These are phyloP conservation scores for Verticillium zaregamsianum DNA, from an alignment of 2,329 filamentous ascomycete species.

Conservation along the genomic window DNA sequence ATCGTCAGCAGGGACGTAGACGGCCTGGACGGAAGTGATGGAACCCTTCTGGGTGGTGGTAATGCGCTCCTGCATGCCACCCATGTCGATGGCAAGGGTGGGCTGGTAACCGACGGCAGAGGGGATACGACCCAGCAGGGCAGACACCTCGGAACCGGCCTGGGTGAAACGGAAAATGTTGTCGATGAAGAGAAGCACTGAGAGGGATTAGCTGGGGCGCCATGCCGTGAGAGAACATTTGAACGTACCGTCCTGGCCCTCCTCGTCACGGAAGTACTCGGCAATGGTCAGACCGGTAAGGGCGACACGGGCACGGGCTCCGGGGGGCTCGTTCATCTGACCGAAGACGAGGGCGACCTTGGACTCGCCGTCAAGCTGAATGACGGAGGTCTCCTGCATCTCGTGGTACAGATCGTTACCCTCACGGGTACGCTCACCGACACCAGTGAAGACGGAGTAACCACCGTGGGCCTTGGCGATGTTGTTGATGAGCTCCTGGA, in stretches of 20 bases:
- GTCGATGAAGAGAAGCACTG: slow-evolving; percentile 98
- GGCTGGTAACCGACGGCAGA: slow-evolving; percentile 99
- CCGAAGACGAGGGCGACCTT: slow-evolving; percentile 99
- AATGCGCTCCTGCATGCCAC: slow-evolving; percentile 99
- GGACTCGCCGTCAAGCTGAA: slow-evolving; percentile 97
- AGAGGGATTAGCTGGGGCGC: slow-evolving; percentile 18
- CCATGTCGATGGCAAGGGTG: slow-evolving; percentile 97
- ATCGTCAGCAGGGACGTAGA: slow-evolving; percentile 99
- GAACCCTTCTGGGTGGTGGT: slow-evolving; percentile 99
- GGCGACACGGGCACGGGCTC: slow-evolving; percentile 99
- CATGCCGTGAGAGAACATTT: not conserved
- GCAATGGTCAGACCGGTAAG: slow-evolving; percentile 81
- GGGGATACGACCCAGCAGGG: slow-evolving; percentile 97
- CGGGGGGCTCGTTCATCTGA: slow-evolving; percentile 99
- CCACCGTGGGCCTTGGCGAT: slow-evolving; percentile 99
- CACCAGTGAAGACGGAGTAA: slow-evolving; percentile 99
- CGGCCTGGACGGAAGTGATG: slow-evolving; percentile 99
- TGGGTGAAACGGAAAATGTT: slow-evolving; percentile 99
- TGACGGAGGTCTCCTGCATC: slow-evolving; percentile 99
- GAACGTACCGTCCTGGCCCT: slow-evolving; percentile 78
- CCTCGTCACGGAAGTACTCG: slow-evolving; percentile 74
- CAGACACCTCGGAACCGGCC: slow-evolving; percentile 99
- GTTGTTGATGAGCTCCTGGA: slow-evolving; percentile 99
- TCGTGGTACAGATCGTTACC: slow-evolving; percentile 99
- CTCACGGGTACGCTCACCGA: slow-evolving; percentile 99